Evolutionary conservation across 257 asterid species (phyloP), one percentile per base, ranked within the genome.

Genomic region (Agastache rugosa): DNA sequence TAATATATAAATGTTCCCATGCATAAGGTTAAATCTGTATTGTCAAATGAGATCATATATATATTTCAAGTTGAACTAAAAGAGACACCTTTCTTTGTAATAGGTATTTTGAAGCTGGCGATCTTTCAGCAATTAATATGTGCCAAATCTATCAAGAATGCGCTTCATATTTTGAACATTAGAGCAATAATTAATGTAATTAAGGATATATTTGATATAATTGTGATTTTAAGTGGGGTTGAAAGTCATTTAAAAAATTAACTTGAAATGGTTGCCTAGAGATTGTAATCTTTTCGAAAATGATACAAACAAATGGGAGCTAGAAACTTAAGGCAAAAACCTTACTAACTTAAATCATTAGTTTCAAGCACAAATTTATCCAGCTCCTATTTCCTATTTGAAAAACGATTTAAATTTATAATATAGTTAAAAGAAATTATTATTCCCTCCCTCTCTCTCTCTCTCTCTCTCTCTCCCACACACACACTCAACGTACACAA

Each of bases 391-490:
- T 58, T 15, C 42, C 65, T 37, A 31, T 60, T 34, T 7, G 20
- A 0, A 4, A 60, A 31, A 16, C 66, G 9, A 29, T 6, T 60
- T 14, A 15, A 31, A 34, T 61, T 11, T 31, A 16, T 16, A 1
- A 29, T 7, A 34, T 5, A 14, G 42, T 37, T 8, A 39, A 2
- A 39, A 37, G 42, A 37, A 31, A 60, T 29, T 31, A 31, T 34
- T 60, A 35, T 3, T 17, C 47, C n/a, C 67, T 62, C 48, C 17
- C 27, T 62, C 67, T 54, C 61, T 20, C 47, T 34, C 67, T 15
- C 66, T 29, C 42, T 39, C 54, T 27, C 65, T 14, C 48, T 34
- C 67, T 2, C 25, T 0, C 68, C 1, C 60, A 2, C 60, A 58
- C 41, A 6, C 60, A 20, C 60, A 20, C 34, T 20, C 3, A 27